Conservation (phyloP, 768 basidiomycete genomes). For the Lactifluus pinguis region DNA sequence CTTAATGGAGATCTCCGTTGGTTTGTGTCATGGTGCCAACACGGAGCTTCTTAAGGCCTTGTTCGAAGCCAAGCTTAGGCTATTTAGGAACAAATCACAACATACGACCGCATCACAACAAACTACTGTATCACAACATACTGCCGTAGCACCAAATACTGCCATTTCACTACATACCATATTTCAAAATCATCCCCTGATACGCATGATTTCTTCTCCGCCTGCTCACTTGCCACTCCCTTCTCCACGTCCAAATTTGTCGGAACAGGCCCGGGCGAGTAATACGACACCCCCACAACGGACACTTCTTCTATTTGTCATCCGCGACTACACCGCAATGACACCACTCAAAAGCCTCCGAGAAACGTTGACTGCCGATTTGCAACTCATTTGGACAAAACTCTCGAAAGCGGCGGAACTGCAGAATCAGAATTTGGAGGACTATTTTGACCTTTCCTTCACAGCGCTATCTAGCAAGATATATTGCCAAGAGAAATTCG, state of each 20-base stretch:
- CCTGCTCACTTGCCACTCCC: conserved; percentile 96
- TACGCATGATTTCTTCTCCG: too few relatives aligned
- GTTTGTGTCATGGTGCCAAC: conserved; percentile 96
- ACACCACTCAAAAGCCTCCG: conserved; percentile 88
- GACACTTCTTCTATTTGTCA: conserved; percentile 97
- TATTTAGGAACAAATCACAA: conserved; percentile 74
- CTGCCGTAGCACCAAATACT: too few relatives aligned
- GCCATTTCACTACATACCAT: too few relatives aligned
- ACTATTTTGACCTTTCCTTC: conserved; percentile 94
- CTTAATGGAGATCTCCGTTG: conserved; percentile 97
- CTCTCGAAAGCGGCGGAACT: conserved; percentile 86
- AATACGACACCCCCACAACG: conserved; percentile 85
- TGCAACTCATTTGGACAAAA: conserved; percentile 85
- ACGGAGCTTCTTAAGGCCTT: conserved; percentile 99
- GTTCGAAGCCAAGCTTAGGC: conserved; percentile 91
- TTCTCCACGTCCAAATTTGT: too few relatives aligned
- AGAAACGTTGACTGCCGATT: conserved; percentile 79
- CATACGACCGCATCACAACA: too few relatives aligned
- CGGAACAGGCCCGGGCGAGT: too few relatives aligned
- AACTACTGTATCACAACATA: too few relatives aligned
- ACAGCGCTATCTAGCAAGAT: conserved; percentile 94
- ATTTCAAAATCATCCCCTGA: too few relatives aligned
- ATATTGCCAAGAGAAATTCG: conserved; percentile 87
- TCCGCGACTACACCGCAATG: conserved; percentile 90
- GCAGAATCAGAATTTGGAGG: conserved; percentile 61